These are phyloP conservation scores for Talinum fruticosum DNA, from an alignment of 148 eudicot genomes.

Conservation along the genomic window DNA sequence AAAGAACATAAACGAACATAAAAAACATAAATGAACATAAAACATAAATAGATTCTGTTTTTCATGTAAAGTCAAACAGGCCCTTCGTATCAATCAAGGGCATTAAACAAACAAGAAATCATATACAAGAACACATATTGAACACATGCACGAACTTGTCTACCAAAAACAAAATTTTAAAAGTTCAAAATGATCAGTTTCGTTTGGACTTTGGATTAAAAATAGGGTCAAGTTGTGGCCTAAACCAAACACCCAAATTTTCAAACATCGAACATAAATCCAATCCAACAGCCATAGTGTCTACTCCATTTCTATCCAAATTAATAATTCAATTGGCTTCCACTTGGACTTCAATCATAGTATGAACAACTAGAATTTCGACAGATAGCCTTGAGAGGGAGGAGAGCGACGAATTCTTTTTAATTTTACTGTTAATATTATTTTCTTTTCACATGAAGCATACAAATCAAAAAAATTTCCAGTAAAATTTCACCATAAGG, in stretches of 20 bases:
- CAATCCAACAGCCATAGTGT: background rate
- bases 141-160: background rate
- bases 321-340: no score
- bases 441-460: background rate
- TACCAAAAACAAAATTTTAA: background rate
- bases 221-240: background rate
- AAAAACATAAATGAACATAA: no score
- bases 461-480: background rate
- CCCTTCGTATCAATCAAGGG: background rate
- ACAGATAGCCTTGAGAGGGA: no score
- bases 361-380: no score
- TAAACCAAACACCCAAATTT: background rate
- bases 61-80: no score
- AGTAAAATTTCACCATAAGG: background rate
- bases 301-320: background rate
- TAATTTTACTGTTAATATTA: no score
- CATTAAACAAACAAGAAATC: background rate
- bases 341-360: background rate
- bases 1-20: no score
- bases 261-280: background rate
- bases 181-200: background rate
- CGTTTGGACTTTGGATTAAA: background rate
- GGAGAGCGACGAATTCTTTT: no score
- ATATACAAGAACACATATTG: background rate
- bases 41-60: no score